A percentile compares a stretch with the other conserved stretches of the same genome.
These are phyloP conservation scores for Rostrohypoxylon terebratum DNA, from an alignment of 495 filamentous ascomycete genomes.

Conservation along the genomic window DNA sequence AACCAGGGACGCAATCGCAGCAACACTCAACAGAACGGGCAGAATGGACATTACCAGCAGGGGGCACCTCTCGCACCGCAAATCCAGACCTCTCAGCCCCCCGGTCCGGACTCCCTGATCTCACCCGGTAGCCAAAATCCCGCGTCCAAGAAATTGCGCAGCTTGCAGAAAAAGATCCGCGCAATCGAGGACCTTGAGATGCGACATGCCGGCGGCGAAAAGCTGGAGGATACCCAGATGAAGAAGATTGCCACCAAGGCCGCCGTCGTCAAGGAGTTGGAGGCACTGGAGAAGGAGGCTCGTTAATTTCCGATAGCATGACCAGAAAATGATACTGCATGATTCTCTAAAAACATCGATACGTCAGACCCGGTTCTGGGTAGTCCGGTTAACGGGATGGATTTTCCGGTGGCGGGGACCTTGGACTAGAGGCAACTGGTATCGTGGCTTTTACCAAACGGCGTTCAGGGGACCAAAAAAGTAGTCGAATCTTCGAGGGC, in stretches of 20 bases:
- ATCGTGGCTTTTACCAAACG: conserved; percentile 16
- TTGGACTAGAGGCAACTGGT: conserved; percentile 26
- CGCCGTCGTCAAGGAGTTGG: conserved; percentile 82
- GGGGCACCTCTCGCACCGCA: conserved; percentile 41
- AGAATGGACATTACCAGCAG: conserved; percentile 56
- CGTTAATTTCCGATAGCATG: conserved; percentile 10
- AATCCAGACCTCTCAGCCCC: conserved; percentile 47
- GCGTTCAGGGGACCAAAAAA: conserved; percentile 30
- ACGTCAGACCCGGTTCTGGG: conserved; percentile 32
- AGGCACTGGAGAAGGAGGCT: conserved; percentile 57
- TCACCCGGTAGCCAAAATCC: conserved; percentile 65
- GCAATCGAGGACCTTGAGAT: conserved; percentile 98
- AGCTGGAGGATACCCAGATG: conserved; percentile 96
- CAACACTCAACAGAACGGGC: conserved; percentile 60
- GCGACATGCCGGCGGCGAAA: conserved; percentile 92
- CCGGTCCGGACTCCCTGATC: conserved; percentile 55
- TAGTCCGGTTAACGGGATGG: conserved; percentile 28
- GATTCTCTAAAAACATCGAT: conserved; percentile 5
- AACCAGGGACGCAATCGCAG: conserved; percentile 57
- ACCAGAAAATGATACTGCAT: neutral
- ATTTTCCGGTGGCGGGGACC: conserved; percentile 11
- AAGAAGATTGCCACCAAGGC: conserved; percentile 96
- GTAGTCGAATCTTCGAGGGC: conserved; percentile 6
- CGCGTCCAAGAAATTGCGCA: conserved; percentile 84
- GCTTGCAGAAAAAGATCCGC: conserved; percentile 93